Evolutionary conservation across 257 asterid species (phyloP).

Genomic region (Jacaranda copaia): DNA sequence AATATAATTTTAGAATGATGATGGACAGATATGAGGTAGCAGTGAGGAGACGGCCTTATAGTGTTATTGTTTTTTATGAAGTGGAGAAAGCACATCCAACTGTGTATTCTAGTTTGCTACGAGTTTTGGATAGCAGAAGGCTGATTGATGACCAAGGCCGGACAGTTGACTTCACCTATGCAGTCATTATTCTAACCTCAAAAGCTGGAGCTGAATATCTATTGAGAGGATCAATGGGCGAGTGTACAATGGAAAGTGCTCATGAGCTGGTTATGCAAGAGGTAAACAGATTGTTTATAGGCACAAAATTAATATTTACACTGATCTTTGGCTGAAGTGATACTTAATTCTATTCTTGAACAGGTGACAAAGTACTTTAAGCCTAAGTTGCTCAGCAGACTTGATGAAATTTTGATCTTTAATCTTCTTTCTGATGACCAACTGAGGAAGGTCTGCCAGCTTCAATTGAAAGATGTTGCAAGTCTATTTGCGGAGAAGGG

Average conservation of each 20-base stretch:
- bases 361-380: conserved; percentile 92
- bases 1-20: too few relatives aligned
- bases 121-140: conserved; percentile 88
- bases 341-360: not conserved
- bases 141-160: conserved; percentile 94
- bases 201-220: conserved; percentile 86
- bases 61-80: conserved; percentile 85
- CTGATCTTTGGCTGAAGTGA: not conserved
- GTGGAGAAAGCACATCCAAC: conserved; percentile 87
- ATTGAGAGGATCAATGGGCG: conserved; percentile 70
- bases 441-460: conserved; percentile 79
- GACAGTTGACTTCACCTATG: conserved; percentile 80
- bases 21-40: conserved; percentile 64
- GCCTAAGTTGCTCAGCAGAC: conserved; percentile 82
- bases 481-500: conserved; percentile 86
- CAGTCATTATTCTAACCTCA: conserved; percentile 88
- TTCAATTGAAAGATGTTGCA: conserved; percentile 85
- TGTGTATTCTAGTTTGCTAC: conserved; percentile 80
- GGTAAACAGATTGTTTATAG: conserved; percentile 38
- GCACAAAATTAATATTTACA: too few relatives aligned
- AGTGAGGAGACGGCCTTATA: conserved; percentile 89
- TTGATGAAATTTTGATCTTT: conserved; percentile 87
- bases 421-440: conserved; percentile 89
- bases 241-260: conserved; percentile 73
- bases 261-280: conserved; percentile 90